phyloP scores from a whole-genome alignment of 306 rosid species.

The Cicer cuneatum region DNA sequence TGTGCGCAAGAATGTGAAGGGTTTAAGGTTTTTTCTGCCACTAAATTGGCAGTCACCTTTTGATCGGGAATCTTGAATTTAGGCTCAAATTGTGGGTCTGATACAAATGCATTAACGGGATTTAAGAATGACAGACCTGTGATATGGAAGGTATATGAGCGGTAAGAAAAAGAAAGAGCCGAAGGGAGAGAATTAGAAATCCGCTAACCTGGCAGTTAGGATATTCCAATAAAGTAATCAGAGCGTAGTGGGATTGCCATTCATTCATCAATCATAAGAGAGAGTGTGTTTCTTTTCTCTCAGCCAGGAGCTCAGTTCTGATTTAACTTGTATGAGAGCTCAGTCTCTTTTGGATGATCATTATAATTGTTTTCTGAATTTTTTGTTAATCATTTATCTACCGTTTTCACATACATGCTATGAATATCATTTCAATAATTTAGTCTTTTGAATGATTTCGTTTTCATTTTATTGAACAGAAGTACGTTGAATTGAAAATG shows the following conservation, averaged over 20 bases:
- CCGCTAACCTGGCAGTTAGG: background rate
- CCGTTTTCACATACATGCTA: background rate
- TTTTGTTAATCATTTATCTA: background rate
- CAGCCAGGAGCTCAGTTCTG: background rate
- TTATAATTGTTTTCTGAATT: background rate
- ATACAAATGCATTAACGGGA: no score
- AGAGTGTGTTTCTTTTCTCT: background rate
- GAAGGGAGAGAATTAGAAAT: background rate
- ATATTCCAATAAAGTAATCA: background rate
- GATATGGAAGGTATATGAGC: no score
- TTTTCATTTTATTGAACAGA: constrained; percentile 52
- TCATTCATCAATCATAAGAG: background rate
- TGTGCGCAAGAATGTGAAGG: no score
- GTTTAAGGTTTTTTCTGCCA: no score
- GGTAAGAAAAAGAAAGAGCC: background rate
- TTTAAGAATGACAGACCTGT: no score
- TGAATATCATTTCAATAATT: constrained; percentile 11
- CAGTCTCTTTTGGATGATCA: constrained; percentile 12
- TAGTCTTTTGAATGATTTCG: background rate
- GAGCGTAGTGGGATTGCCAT: background rate
- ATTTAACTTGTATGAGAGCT: constrained; percentile 1
- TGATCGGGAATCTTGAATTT: no score
- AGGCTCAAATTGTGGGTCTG: no score
- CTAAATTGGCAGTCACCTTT: no score
- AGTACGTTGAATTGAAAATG: constrained; percentile 79